Conservation (phyloP, 179 eudicot species). For the Sideroxylon spinosum region DNA sequence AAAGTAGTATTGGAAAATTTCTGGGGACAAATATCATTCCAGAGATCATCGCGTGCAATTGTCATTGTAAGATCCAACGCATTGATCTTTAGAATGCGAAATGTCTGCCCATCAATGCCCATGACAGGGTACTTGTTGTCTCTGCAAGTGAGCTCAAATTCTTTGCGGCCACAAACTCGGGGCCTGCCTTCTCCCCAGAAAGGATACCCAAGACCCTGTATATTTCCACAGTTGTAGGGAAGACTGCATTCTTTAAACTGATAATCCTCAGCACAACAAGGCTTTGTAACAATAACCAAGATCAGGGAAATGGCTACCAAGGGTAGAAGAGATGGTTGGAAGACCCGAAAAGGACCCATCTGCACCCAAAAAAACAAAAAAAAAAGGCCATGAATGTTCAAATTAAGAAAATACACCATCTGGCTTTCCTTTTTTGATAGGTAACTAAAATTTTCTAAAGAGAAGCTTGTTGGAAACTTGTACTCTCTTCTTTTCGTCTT, state of each 20-base stretch:
- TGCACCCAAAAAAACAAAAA: background rate
- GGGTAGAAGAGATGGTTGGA: background rate
- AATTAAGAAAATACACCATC: background rate
- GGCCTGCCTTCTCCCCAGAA: constrained; percentile 23
- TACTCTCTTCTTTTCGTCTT: too few relatives aligned
- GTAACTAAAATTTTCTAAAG: background rate
- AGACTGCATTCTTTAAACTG: constrained; percentile 12
- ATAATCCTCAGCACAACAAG: background rate
- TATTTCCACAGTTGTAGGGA: constrained; percentile 16
- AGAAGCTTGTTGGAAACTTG: background rate
- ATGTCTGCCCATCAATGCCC: background rate
- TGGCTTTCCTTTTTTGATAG: too few relatives aligned
- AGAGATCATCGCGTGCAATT: background rate
- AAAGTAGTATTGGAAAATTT: background rate
- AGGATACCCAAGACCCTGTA: constrained; percentile 25
- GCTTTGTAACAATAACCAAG: background rate
- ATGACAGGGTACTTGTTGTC: background rate
- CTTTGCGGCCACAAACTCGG: constrained; percentile 28
- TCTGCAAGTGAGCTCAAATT: constrained; percentile 27
- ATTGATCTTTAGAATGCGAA: background rate
- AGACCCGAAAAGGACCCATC: background rate
- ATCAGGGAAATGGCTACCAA: background rate
- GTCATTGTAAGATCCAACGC: background rate
- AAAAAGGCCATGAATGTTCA: background rate
- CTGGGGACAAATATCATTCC: background rate